phyloP scores from a whole-genome alignment of 352 stramenopile genomes.

The Blastocystis hominis region DNA sequence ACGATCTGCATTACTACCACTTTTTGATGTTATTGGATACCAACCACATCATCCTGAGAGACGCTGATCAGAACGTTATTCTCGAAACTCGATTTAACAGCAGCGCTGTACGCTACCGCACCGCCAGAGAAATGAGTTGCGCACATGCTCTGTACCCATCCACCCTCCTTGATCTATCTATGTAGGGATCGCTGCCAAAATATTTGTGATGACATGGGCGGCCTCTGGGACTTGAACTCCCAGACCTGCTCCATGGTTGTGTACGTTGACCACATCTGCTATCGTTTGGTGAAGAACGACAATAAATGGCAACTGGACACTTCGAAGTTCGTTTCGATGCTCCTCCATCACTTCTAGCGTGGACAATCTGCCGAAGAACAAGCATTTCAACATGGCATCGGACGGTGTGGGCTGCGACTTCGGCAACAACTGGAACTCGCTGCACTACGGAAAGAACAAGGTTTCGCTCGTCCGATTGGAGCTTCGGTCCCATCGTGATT shows the following conservation, averaged over 20 bases:
- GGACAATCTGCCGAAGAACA: slow-evolving; percentile 24
- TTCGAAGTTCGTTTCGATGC: neutral
- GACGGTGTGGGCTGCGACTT: slow-evolving; percentile 46
- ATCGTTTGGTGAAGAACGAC: slow-evolving; percentile 21
- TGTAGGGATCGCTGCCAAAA: slow-evolving; percentile 33
- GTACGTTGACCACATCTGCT: slow-evolving; percentile 39
- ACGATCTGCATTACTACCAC: slow-evolving; percentile 1
- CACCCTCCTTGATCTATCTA: neutral
- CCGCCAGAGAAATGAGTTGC: neutral
- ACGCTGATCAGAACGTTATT: neutral
- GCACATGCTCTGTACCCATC: neutral
- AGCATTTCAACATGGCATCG: neutral
- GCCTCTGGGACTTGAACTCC: neutral
- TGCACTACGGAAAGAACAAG: slow-evolving; percentile 39
- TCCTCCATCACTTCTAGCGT: neutral
- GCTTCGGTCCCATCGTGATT: slow-evolving; percentile 20
- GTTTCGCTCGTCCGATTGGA: neutral
- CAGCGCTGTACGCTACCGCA: neutral
- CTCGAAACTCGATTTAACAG: neutral
- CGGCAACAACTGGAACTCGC: slow-evolving; percentile 50
- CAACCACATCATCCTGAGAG: slow-evolving; percentile 16
- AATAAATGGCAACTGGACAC: neutral
- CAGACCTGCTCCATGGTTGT: neutral
- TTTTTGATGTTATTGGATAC: neutral
- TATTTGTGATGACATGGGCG: slow-evolving; percentile 30